Evolutionary conservation across 73 alveolate genomes (phyloP), one percentile per base, ranked within the genome.

Genomic region (Paraurostyla sp.): DNA sequence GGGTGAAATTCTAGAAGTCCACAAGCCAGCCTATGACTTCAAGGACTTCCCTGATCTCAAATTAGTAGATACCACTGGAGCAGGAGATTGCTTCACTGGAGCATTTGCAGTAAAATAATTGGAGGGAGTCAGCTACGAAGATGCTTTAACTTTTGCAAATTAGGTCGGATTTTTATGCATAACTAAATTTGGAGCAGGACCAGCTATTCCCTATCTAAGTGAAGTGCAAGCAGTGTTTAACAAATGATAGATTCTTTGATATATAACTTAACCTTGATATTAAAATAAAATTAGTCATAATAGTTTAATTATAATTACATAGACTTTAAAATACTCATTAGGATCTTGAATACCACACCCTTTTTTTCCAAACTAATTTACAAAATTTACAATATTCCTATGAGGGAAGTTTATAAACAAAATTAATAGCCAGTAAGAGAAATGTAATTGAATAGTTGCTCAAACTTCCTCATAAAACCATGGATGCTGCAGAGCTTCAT

Each of bases 11-110:
- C 45, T 9, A n/a, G 65, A 78, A 20, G 25, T 78, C 20, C 50
- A 50, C 23, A 16, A 2, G 33, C 63, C 33, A 3, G 89, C 89
- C 6, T 54, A 36, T 36, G 60, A 40, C 30, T 51, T 78, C 38
- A 45, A 46, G 0, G 87, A 91, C 38, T 82, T 35, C 56, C 90
- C 90, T 23, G 84, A 84, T 7, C 73, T 42, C 7, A 43, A 30
- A 22, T 51, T 91, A 23, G 89, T 91, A n/a, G 96, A 91, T 84
- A 91, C 96, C 27, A 91, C 92, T 2, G 96, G 96, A 0, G 96
- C 96, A 45, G 96, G 96, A 25, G 96, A 91, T 36, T 80, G 92
- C 54, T 91, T 91, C 80, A 91, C 92, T 4, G 92, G 86, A 9
- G 96, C 91, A 0, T 91, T 78, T 73, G 96, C 96, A 0, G 76